phyloP scores from a whole-genome alignment of 2,329 filamentous ascomycete species.

The Apiospora pterosperma region DNA sequence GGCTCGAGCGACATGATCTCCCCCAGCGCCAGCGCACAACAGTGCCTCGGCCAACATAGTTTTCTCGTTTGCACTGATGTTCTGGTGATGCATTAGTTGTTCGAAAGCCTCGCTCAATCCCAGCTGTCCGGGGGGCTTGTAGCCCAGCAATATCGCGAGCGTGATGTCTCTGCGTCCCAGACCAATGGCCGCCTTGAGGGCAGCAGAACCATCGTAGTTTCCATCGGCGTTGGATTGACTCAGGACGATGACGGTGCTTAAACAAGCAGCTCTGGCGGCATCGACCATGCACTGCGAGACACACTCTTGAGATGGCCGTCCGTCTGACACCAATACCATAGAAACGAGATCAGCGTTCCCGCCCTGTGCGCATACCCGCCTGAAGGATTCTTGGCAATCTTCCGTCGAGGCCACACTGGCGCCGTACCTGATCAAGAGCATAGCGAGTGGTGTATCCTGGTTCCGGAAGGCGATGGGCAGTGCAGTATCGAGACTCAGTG shows the following conservation, averaged over 20 bases:
- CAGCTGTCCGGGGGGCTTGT: slow-evolving; percentile 45
- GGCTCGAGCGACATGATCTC: slow-evolving; percentile 45
- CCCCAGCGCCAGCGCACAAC: slow-evolving; percentile 55
- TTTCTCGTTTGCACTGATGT: slow-evolving; percentile 46
- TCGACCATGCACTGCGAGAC: slow-evolving; percentile 50
- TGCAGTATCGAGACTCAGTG: slow-evolving; percentile 45
- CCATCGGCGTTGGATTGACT: slow-evolving; percentile 52
- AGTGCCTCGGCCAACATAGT: slow-evolving; percentile 52
- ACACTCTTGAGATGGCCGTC: slow-evolving; percentile 38
- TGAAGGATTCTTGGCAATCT: slow-evolving; percentile 52
- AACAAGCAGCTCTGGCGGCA: slow-evolving; percentile 45
- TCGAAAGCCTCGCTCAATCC: slow-evolving; percentile 50
- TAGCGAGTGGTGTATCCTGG: slow-evolving; percentile 39
- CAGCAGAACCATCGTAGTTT: slow-evolving; percentile 48
- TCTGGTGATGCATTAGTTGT: slow-evolving; percentile 41
- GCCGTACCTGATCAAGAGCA: slow-evolving; percentile 48
- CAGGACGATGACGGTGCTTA: slow-evolving; percentile 47
- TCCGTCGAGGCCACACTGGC: slow-evolving; percentile 44
- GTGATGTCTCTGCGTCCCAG: slow-evolving; percentile 51
- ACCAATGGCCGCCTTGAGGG: slow-evolving; percentile 46
- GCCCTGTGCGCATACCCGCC: slow-evolving; percentile 44
- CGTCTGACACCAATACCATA: slow-evolving; percentile 47
- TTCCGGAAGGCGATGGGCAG: slow-evolving; percentile 46
- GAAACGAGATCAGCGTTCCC: slow-evolving; percentile 43
- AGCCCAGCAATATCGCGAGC: slow-evolving; percentile 51